phyloP scores from a whole-genome alignment of 768 basidiomycete species.

The Omphalotus guepiniiformis region DNA sequence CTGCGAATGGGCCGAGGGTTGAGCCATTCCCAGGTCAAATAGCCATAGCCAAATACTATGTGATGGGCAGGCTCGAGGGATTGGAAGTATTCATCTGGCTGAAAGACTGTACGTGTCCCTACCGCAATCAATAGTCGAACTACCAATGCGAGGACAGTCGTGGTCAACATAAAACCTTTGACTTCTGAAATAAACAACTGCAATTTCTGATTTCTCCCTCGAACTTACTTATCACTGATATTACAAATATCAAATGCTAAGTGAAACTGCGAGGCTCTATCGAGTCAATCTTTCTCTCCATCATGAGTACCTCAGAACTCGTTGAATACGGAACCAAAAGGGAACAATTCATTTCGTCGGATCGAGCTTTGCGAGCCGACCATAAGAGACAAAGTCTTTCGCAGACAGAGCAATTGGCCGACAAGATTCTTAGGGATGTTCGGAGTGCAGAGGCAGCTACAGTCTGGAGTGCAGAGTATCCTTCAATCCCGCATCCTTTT shows the following conservation, averaged over 20 bases:
- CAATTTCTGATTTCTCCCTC: no score
- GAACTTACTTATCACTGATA: no score
- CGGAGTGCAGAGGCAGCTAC: conserved; percentile 48
- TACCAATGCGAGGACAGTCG: conserved; percentile 31
- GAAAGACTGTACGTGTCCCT: conserved; percentile 81
- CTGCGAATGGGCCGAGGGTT: conserved; percentile 67
- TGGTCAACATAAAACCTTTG: conserved; percentile 8
- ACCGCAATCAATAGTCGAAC: conserved; percentile 62
- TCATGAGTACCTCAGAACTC: conserved; percentile 1
- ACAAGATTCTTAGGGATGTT: conserved; percentile 50
- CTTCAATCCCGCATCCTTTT: conserved; percentile 56
- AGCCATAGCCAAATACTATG: conserved; percentile 86
- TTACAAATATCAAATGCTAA: no score
- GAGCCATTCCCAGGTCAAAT: conserved; percentile 96
- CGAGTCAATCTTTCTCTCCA: background rate
- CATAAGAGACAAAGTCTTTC: conserved; percentile 26
- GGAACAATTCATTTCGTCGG: conserved; percentile 27
- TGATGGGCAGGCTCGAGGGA: conserved; percentile 89
- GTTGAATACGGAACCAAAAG: conserved; percentile 9
- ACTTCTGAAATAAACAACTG: no score
- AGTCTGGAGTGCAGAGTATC: conserved; percentile 56
- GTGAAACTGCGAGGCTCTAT: no score
- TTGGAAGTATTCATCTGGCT: conserved; percentile 97
- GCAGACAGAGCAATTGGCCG: conserved; percentile 46
- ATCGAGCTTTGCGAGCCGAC: conserved; percentile 52